Evolutionary conservation across 306 rosid genomes (phyloP).

Genomic region (Benincasa hispida): DNA sequence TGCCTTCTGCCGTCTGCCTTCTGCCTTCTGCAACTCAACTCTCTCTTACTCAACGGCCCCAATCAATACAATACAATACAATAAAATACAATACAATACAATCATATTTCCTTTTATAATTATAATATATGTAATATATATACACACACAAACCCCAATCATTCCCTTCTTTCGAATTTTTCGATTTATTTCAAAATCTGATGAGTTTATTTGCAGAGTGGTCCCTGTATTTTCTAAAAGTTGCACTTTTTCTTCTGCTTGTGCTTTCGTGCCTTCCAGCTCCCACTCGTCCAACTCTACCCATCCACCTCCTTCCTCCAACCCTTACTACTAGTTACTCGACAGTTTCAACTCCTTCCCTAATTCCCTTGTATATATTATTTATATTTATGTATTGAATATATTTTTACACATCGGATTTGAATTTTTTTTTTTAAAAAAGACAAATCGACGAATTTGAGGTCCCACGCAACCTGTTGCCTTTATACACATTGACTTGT

Average conservation of each 20-base stretch:
- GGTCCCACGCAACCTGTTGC: slow-evolving; percentile 2
- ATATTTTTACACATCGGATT: no score
- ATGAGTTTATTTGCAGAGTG: background rate
- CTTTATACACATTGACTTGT: slow-evolving; percentile 4
- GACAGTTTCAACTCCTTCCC: background rate
- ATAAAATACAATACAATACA: background rate
- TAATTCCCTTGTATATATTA: no score
- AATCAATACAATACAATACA: background rate
- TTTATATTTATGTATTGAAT: no score
- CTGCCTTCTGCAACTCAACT: background rate
- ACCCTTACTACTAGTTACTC: background rate
- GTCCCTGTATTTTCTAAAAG: background rate
- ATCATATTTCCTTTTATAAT: background rate
- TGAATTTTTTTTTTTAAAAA: background rate
- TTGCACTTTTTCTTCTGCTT: background rate
- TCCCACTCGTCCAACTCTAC: background rate
- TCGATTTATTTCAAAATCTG: background rate
- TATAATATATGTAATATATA: no score
- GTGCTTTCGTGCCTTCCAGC: background rate
- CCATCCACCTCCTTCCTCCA: background rate
- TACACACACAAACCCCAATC: background rate
- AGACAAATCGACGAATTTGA: background rate
- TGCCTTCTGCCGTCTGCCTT: background rate
- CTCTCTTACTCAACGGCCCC: background rate
- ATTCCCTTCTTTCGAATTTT: background rate